Evolutionary conservation across 257 asterid species (phyloP).

Genomic region (Nicotiana otophora): DNA sequence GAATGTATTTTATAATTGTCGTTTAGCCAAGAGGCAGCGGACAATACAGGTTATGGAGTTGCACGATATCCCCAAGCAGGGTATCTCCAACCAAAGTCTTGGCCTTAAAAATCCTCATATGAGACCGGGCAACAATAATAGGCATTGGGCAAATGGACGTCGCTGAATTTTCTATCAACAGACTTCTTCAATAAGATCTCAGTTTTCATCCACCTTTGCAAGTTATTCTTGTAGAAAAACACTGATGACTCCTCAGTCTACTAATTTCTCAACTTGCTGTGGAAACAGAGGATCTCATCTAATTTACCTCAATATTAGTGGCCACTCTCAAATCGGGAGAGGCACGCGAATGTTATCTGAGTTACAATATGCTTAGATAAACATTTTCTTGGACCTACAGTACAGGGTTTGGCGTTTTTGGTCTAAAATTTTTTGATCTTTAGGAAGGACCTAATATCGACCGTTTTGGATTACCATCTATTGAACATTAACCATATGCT

Average conservation of each 20-base stretch:
- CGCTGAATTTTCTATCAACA: conserved; percentile 27
- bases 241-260: not conserved
- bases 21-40: conserved; percentile 69
- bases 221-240: not conserved
- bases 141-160: conserved; percentile 56
- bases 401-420: not conserved
- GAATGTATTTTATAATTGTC: conserved; percentile 12
- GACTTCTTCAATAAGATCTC: conserved; percentile 8
- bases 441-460: not conserved
- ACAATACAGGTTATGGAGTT: conserved; percentile 83
- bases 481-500: not conserved
- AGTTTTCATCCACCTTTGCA: conserved; percentile 19
- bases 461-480: conserved; percentile 4
- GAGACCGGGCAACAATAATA: conserved; percentile 52
- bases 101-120: conserved; percentile 47
- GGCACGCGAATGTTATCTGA: not conserved
- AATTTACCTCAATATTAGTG: not conserved
- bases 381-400: not conserved
- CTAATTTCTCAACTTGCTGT: conserved; percentile 1
- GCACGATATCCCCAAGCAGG: conserved; percentile 75
- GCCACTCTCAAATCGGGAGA: conserved; percentile 9
- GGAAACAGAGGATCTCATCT: conserved; percentile 2
- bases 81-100: conserved; percentile 56
- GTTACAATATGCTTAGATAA: not conserved
- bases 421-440: not conserved